Conservation (phyloP, 2,329 filamentous ascomycete genomes). For the Sporothrix phasma region DNA sequence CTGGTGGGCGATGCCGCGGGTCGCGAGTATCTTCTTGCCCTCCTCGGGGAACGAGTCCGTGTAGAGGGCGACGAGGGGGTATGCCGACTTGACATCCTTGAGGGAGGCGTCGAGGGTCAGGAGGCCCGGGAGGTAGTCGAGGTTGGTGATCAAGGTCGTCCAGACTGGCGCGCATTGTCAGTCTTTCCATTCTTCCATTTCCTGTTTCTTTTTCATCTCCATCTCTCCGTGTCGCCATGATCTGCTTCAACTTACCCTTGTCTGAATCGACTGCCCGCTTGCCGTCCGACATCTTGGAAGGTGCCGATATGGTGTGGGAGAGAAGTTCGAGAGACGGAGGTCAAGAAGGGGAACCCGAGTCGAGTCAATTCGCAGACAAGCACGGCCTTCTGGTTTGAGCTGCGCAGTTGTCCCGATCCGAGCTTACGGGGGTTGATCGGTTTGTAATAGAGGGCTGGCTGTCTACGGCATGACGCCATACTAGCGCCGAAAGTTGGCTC, state of each 20-base stretch:
- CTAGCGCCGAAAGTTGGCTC: slow-evolving; percentile 4
- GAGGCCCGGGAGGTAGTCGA: slow-evolving; percentile 69
- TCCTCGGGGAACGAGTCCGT: slow-evolving; percentile 63
- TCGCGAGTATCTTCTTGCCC: slow-evolving; percentile 58
- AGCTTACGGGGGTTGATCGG: background rate
- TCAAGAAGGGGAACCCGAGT: background rate
- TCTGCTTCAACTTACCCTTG: slow-evolving; percentile 21
- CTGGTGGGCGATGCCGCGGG: slow-evolving; percentile 59
- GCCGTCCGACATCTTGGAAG: slow-evolving; percentile 24
- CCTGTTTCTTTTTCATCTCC: background rate
- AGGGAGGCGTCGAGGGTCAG: slow-evolving; percentile 73
- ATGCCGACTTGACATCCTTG: slow-evolving; percentile 52
- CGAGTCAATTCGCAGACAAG: background rate
- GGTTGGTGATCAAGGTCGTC: slow-evolving; percentile 81
- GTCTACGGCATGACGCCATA: slow-evolving; percentile 14
- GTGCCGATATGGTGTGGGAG: background rate
- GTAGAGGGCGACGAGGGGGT: slow-evolving; percentile 75
- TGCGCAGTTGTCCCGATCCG: background rate
- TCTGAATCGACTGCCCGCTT: slow-evolving; percentile 25
- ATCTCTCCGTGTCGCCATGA: background rate
- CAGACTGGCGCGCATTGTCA: slow-evolving; percentile 47
- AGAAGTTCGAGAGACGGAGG: background rate
- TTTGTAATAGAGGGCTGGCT: background rate
- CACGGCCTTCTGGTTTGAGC: background rate
- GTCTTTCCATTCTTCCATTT: background rate